Evolutionary conservation across 805 yeast genomes (phyloP), one percentile per base, ranked within the genome.

Genomic region (Wickerhamiella lipophila): DNA sequence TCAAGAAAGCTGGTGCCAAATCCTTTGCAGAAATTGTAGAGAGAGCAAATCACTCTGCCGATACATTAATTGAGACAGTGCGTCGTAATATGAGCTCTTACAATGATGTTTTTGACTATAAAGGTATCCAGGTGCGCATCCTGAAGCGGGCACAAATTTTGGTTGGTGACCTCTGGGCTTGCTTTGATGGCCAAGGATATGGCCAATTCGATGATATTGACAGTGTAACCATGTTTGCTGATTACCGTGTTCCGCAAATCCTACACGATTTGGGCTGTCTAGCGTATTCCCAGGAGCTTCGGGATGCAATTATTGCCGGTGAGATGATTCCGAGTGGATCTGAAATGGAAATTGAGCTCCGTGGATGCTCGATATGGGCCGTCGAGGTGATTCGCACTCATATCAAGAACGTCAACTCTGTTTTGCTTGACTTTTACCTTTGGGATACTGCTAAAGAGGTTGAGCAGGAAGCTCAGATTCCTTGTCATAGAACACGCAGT

Each of bases 211-310:
- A 48, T 22, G 73, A 69, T 50, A 69, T 69, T 40, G 66, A 63
- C 49, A 46, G 55, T 18, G 52, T 69, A 45, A 69, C 73, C 15
- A 69, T 69, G 73, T 70, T 69, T 56, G 73, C 73, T 13, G 73
- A 69, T 53, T 69, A 69, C 51, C 60, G 73, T 13, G 73, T 69
- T 8, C 73, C 73, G 1, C 73, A 70, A 51, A 69, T 69, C 11
- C 60, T 69, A 25, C 59, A 61, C 27, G 53, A 55, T 12, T 57
- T 68, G 9, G 68, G 69, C 3, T 66, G 70, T 42, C 35, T 69
- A 19, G 40, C 49, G 26, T 70, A 69, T 50, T 60, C 68, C 1
- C 46, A 49, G 2, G 49, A 35, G 13, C 58, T 69, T 23, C 46
- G 42, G 6, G 42, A 30, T 5, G 52, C 55, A 4, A 45, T 69